Evolutionary conservation across 805 yeast genomes (phyloP).

Genomic region (Diddensiella santjacobensis): DNA sequence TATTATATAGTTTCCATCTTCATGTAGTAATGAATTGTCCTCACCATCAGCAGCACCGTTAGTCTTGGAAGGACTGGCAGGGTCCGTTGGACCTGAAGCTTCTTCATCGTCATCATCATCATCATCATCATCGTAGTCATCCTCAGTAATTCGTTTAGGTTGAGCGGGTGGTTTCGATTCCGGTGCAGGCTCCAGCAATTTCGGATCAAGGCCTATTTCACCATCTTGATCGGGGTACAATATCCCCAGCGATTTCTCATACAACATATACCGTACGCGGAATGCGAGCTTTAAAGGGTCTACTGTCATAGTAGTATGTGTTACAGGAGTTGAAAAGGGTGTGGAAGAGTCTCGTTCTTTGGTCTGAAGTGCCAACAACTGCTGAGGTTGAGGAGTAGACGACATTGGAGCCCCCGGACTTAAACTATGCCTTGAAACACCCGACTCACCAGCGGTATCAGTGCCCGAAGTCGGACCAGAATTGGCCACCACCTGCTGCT

Average conservation of each 20-base stretch:
- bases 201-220: conserved; percentile 3
- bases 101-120: conserved; percentile 38
- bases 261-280: conserved; percentile 40
- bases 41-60: conserved; percentile 10
- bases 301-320: conserved; percentile 17
- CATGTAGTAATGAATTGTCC: not conserved
- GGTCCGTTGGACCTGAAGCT: not conserved
- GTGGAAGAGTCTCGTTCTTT: conserved; percentile 2
- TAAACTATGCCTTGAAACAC: not conserved
- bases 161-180: not conserved
- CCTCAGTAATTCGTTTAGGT: conserved; percentile 24
- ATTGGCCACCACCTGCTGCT: conserved; percentile 4
- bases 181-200: not conserved
- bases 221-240: conserved; percentile 24
- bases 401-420: conserved; percentile 6
- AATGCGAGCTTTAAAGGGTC: conserved; percentile 36
- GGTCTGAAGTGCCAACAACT: not conserved
- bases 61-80: conserved; percentile 28
- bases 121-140: conserved; percentile 40
- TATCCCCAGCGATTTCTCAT: conserved; percentile 32
- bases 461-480: not conserved
- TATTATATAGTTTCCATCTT: conserved; percentile 8
- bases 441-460: not conserved
- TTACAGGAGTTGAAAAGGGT: not conserved
- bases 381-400: conserved; percentile 5